phyloP scores from a whole-genome alignment of 768 basidiomycete species.

The Collybia nuda region DNA sequence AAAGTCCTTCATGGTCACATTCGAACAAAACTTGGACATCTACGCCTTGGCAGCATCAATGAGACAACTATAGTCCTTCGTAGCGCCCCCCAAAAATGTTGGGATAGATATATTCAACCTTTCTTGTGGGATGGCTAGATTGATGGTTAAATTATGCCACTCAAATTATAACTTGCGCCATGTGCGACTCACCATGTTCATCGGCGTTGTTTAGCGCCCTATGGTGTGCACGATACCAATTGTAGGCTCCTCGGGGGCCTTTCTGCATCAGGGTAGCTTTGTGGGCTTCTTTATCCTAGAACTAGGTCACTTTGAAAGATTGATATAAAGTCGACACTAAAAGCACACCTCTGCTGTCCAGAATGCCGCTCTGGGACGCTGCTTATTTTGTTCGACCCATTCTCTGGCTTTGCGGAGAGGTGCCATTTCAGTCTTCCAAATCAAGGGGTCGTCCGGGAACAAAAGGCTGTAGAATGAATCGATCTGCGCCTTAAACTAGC shows the following conservation, averaged over 20 bases:
- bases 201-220: slow-evolving; percentile 15
- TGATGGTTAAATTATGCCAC: background rate
- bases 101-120: slow-evolving; percentile 27
- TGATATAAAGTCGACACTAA: too few relatives aligned
- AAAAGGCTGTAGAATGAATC: slow-evolving; percentile 37
- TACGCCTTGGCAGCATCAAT: slow-evolving; percentile 10
- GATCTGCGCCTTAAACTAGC: slow-evolving; percentile 18
- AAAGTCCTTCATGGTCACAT: slow-evolving; percentile 25
- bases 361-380: slow-evolving; percentile 17
- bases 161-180: slow-evolving; percentile 18
- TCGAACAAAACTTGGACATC: slow-evolving; percentile 17
- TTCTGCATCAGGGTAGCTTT: background rate
- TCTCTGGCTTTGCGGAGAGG: slow-evolving; percentile 24
- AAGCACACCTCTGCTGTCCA: slow-evolving; percentile 23
- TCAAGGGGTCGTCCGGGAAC: slow-evolving; percentile 25
- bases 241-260: background rate
- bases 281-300: too few relatives aligned
- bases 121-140: slow-evolving; percentile 11
- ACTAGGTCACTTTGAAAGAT: too few relatives aligned
- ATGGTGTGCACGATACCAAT: slow-evolving; percentile 10
- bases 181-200: slow-evolving; percentile 24
- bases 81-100: slow-evolving; percentile 28
- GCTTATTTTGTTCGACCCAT: slow-evolving; percentile 25
- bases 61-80: slow-evolving; percentile 28
- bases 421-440: slow-evolving; percentile 24